Evolutionary conservation across 192 early-diverging fungal genomes (phyloP).

Genomic region (Entomortierella beljakovae): DNA sequence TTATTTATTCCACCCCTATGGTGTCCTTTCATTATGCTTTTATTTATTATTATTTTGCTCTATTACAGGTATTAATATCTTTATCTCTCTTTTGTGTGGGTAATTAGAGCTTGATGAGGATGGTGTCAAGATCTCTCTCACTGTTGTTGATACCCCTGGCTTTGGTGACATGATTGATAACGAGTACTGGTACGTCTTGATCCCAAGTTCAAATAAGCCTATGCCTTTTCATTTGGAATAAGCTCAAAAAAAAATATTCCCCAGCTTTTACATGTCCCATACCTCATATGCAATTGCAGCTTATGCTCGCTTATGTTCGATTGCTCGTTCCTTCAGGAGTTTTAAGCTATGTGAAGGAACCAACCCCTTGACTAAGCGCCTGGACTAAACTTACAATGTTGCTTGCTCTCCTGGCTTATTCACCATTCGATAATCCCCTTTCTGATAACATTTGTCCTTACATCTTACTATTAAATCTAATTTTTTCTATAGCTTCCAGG

Average conservation of each 20-base stretch:
- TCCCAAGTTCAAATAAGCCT: background rate
- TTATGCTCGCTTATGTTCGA: background rate
- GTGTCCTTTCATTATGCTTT: background rate
- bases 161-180: slow-evolving; percentile 98
- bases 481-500: slow-evolving; percentile 75
- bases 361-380: slow-evolving; percentile 1
- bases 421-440: background rate
- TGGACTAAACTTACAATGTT: slow-evolving; percentile 4
- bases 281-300: background rate
- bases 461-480: background rate
- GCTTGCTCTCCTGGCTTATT: slow-evolving; percentile 14
- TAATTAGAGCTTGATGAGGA: slow-evolving; percentile 93
- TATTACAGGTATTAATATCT: background rate
- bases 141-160: slow-evolving; percentile 98
- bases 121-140: slow-evolving; percentile 95
- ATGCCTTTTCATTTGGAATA: background rate
- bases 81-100: background rate
- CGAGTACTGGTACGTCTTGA: slow-evolving; percentile 81
- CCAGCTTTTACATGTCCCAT: background rate
- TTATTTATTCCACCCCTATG: background rate
- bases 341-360: background rate
- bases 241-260: background rate
- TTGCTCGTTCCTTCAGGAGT: background rate
- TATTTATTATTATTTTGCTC: background rate
- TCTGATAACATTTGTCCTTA: background rate